Base-by-base conservation (phyloP, 208 protist species). In the Phytomonas serpens region DNA sequence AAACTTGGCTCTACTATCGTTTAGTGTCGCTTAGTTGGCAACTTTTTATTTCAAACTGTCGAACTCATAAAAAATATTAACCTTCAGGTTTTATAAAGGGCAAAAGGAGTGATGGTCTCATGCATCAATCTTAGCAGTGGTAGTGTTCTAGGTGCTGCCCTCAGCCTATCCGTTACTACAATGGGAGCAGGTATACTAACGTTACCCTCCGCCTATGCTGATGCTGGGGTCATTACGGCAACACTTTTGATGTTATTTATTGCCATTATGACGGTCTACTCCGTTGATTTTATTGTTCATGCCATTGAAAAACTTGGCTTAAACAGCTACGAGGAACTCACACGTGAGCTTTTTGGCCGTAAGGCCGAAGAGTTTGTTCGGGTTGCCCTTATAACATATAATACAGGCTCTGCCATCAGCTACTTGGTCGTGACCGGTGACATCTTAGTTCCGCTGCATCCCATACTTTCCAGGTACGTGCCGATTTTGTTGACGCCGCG, bases 321-420 rank as follows among this genome's bases (percentile, higher is more conserved):
- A 36, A 89, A 93, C 73, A 89, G 83, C 19, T 93, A 93, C 69
- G 88, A 93, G 68, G 81, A 88, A 64, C 77, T 93, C 63, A 89
- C 84, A 40, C 71, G 86, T n/a, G 74, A 84, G 62, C 69, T 93
- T 63, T 77, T 90, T 1, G 88, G 88, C 23, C 68, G 61, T 14
- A 74, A 68, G 3, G 69, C 72, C 3, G 83, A 88, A 61, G 83
- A 89, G 47, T 14, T 88, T 2, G 71, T 88, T 10, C 88, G 88
- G 1, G 84, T 79, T 75, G 88, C 89, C 76, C 78, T 91, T 19
- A 29, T 93, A 31, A 51, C 85, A 5, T 91, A 86, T 69, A 89
- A 88, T 74, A 63, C 73, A 4, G 88, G 88, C 29, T 75, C 65
- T 52, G 83, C 80, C 0, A 81, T 91, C 68, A 73, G 88, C 69